Evolutionary conservation across 345 rosid species (phyloP).

Genomic region (Erodium maritimum): DNA sequence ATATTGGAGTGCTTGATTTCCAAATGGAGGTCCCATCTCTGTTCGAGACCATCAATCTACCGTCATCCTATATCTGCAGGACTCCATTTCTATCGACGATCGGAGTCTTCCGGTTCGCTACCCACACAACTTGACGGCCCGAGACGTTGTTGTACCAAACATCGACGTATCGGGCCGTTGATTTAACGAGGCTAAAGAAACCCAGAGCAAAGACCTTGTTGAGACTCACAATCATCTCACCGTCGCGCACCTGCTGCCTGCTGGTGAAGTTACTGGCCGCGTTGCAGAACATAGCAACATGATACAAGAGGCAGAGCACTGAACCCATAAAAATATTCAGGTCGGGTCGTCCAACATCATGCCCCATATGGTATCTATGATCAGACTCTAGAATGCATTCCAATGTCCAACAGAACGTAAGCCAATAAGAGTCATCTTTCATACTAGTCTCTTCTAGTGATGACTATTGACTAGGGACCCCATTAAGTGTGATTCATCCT

Average conservation of each 20-base stretch:
- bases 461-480: no score
- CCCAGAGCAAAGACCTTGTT: constrained; percentile 36
- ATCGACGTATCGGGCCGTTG: constrained; percentile 41
- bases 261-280: constrained; percentile 21
- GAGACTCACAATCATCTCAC: constrained; percentile 26
- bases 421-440: no score
- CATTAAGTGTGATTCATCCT: no score
- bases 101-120: constrained; percentile 55
- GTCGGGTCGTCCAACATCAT: no score
- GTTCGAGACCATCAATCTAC: constrained; percentile 37
- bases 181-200: constrained; percentile 44
- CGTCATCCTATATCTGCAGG: constrained; percentile 32
- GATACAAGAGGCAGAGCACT: constrained; percentile 15
- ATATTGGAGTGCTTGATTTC: constrained; percentile 30
- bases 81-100: constrained; percentile 31
- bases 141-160: constrained; percentile 44
- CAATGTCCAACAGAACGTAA: no score
- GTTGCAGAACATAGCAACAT: constrained; percentile 14
- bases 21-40: constrained; percentile 28
- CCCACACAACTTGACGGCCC: constrained; percentile 35
- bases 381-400: no score
- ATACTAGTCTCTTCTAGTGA: no score
- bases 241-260: constrained; percentile 34
- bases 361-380: no score
- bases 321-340: no score